Base-by-base conservation (phyloP, 2,329 filamentous ascomycete species). In the Pseudocercospora ulei region DNA sequence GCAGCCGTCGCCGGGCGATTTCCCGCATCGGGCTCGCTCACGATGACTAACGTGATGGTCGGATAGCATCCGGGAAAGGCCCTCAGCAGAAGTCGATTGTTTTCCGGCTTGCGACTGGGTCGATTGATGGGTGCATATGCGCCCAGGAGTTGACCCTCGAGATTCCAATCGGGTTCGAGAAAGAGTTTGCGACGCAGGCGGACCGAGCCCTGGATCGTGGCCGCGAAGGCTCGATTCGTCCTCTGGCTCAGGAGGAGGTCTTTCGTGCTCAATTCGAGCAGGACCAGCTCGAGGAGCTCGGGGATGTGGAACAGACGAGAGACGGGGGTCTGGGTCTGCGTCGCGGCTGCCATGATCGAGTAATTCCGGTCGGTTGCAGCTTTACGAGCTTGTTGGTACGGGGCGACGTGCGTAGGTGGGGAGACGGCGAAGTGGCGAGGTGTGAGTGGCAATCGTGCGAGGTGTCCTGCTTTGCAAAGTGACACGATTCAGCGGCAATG, bases 221-320 rank as follows among this genome's bases (percentile, higher is more conserved):
- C 29, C 19, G 47, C 50, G 48, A 60, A 62, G 30, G 38, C 40
- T 14, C 35, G 49, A 24, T 48, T 51, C 18, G 56, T 51, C 8
- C 59, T 51, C 44, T 62, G 60, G 5, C 43, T 44, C 13, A 61
- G 50, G 16, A 62, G 54, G 7, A 62, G 48, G 25, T 60, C 53
- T 43, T 52, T 50, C 4, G 43, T 47, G 18, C 44, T 43, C 2
- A 65, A 56, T 11, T 59, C 39, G 5, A 48, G 37, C 16, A 65
- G 58, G 44, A 64, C 55, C 24, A 54, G 33, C 48, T 63, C 61
- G 37, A 64, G 56, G 39, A 65, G 56, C 46, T 65, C 62, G 16
- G 61, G 58, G 3, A 60, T 55, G 19, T 49, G 33, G 42, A 65
- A 44, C 27, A 62, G 57, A 20, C 38, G 43, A 9, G 22, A 4